phyloP scores from a whole-genome alignment of 768 basidiomycete species.

The Lepiota brunneoincarnata region DNA sequence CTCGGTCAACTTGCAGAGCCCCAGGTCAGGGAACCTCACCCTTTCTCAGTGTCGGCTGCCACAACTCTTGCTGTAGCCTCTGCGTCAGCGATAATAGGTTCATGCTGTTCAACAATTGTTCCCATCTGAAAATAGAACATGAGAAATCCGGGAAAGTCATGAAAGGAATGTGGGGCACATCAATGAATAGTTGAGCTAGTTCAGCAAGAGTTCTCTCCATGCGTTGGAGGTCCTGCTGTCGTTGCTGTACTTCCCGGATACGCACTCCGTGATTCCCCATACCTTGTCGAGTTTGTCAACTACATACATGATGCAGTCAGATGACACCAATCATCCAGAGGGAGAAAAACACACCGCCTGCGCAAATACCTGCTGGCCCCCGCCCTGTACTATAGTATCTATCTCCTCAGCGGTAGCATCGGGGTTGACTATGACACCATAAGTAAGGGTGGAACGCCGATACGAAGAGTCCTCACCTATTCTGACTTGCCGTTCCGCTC shows the following conservation, averaged over 20 bases:
- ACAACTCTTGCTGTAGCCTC: slow-evolving; percentile 63
- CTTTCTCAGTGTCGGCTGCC: slow-evolving; percentile 65
- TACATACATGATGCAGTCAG: slow-evolving; percentile 31
- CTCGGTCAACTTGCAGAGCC: neutral
- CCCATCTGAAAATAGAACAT: slow-evolving; percentile 56
- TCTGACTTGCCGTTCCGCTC: slow-evolving; percentile 72
- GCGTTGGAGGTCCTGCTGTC: slow-evolving; percentile 80
- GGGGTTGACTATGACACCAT: slow-evolving; percentile 65
- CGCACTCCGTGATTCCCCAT: slow-evolving; percentile 77
- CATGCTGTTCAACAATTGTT: slow-evolving; percentile 74
- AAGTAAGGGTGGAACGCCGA: neutral
- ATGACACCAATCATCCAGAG: slow-evolving; percentile 6
- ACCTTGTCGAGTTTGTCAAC: slow-evolving; percentile 77
- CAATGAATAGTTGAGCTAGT: slow-evolving; percentile 83
- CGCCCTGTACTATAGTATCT: slow-evolving; percentile 63
- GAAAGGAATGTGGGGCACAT: slow-evolving; percentile 43
- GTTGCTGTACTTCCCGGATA: slow-evolving; percentile 86
- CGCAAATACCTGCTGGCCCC: slow-evolving; percentile 71
- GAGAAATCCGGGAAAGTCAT: neutral
- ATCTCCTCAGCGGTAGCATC: slow-evolving; percentile 84
- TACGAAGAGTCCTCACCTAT: slow-evolving; percentile 50
- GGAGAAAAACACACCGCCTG: slow-evolving; percentile 50
- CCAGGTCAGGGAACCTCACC: slow-evolving; percentile 40
- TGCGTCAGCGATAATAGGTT: slow-evolving; percentile 65
- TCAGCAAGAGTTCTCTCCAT: slow-evolving; percentile 89